Percentiles rank a stretch among this genome's conserved stretches.
Evolutionary conservation across 306 rosid species (phyloP).

Genomic region (Dryas alaskensis): DNA sequence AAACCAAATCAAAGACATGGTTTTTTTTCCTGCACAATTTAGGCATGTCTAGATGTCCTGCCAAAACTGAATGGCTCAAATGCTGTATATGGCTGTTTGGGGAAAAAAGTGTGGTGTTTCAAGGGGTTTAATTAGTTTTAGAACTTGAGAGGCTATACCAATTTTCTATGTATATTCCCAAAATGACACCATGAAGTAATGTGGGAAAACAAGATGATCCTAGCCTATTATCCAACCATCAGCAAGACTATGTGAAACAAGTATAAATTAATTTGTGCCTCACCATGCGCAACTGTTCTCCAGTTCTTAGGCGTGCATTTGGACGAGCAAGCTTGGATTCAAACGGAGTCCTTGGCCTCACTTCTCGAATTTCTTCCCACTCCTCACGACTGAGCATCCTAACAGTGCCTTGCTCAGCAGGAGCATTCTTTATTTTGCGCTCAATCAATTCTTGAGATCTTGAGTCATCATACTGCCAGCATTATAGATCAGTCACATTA

Average conservation of each 20-base stretch:
- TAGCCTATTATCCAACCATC: background rate
- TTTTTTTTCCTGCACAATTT: background rate
- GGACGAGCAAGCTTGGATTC: constrained; percentile 67
- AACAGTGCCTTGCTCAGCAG: constrained; percentile 50
- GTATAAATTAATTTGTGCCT: background rate
- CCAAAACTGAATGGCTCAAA: background rate
- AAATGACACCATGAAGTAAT: background rate
- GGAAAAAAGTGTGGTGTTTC: background rate
- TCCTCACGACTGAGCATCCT: constrained; percentile 57
- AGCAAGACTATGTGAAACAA: background rate
- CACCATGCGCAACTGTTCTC: constrained; percentile 50
- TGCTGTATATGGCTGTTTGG: background rate
- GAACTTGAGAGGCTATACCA: background rate
- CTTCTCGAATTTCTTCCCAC: constrained; percentile 54
- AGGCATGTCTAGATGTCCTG: background rate
- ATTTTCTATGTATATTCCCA: background rate
- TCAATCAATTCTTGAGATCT: constrained; percentile 57
- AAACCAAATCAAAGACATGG: background rate
- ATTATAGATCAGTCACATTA: background rate
- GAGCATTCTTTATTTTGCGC: constrained; percentile 50
- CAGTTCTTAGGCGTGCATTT: constrained; percentile 55
- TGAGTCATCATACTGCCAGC: constrained; percentile 66
- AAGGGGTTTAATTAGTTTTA: background rate
- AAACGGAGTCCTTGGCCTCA: constrained; percentile 57
- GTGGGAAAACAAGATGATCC: background rate